phyloP scores from a whole-genome alignment of 2,329 filamentous ascomycete genomes.

The Paramyrothecium sp. region DNA sequence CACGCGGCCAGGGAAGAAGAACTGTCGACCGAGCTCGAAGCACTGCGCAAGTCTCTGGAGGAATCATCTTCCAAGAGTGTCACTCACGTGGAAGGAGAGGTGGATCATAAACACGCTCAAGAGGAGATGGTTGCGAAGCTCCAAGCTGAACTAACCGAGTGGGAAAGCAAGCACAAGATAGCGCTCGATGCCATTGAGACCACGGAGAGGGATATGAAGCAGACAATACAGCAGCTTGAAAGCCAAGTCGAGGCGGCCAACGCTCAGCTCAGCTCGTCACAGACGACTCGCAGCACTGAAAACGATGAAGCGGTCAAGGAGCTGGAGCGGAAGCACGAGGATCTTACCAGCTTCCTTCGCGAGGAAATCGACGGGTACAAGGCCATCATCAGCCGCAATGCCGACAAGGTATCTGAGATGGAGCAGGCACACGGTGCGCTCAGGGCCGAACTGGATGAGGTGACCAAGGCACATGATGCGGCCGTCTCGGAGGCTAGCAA shows the following conservation, averaged over 20 bases:
- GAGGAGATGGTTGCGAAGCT: conserved; percentile 63
- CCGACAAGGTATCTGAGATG: conserved; percentile 68
- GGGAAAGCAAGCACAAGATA: conserved; percentile 74
- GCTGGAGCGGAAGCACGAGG: conserved; percentile 53
- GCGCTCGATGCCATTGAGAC: conserved; percentile 69
- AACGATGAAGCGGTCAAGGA: conserved; percentile 42
- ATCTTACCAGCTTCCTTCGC: conserved; percentile 61
- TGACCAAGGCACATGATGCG: conserved; percentile 58
- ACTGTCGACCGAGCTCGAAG: conserved; percentile 68
- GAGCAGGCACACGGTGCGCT: conserved; percentile 69
- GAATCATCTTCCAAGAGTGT: conserved; percentile 18
- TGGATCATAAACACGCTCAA: conserved; percentile 34
- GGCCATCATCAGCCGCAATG: conserved; percentile 66
- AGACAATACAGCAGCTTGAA: conserved; percentile 74
- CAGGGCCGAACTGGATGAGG: conserved; percentile 66
- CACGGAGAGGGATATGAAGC: conserved; percentile 70
- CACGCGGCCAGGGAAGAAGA: conserved; percentile 75
- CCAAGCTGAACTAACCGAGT: conserved; percentile 68
- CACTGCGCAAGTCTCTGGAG: conserved; percentile 57
- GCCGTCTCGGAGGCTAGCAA: conserved; percentile 41
- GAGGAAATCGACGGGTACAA: conserved; percentile 81
- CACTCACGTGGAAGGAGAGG: background rate
- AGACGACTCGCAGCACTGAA: conserved; percentile 35
- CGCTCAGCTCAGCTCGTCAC: conserved; percentile 44
- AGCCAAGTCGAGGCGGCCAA: conserved; percentile 52